phyloP scores from a whole-genome alignment of 208 protist genomes.

The Leishmania mexicana region DNA sequence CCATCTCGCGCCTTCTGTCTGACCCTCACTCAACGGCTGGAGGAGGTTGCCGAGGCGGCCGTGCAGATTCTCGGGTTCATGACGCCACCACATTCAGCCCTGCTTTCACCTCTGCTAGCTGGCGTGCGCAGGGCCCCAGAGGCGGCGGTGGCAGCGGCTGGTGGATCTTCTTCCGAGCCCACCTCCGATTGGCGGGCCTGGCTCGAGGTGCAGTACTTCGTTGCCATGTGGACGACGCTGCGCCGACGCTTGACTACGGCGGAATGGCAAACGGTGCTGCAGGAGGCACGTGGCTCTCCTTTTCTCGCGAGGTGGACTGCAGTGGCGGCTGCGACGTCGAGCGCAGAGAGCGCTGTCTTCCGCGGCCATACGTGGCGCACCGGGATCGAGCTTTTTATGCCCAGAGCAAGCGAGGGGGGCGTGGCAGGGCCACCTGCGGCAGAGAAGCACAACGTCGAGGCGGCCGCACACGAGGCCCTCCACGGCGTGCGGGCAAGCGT shows the following conservation, averaged over 20 bases:
- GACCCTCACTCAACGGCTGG: slow-evolving; percentile 26
- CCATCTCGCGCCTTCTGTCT: slow-evolving; percentile 47
- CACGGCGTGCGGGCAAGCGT: slow-evolving; percentile 8
- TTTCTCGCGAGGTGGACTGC: slow-evolving; percentile 8
- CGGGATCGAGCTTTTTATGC: neutral
- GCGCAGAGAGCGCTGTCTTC: neutral
- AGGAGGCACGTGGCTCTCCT: slow-evolving; percentile 7
- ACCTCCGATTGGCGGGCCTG: slow-evolving; percentile 15
- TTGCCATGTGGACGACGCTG: slow-evolving; percentile 15
- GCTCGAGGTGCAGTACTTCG: slow-evolving; percentile 18
- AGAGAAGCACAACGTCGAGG: neutral
- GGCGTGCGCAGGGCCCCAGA: neutral
- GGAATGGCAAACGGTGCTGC: slow-evolving; percentile 20
- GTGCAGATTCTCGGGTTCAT: slow-evolving; percentile 15
- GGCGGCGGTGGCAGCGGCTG: neutral
- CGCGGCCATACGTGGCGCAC: neutral
- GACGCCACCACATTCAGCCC: neutral
- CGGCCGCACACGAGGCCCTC: neutral
- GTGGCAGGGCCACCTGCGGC: neutral
- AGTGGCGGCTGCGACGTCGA: neutral
- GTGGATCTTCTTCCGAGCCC: neutral
- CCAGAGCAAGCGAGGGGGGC: neutral
- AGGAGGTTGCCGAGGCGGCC: slow-evolving; percentile 26
- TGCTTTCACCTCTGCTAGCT: neutral
- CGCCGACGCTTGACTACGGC: neutral